A percentile compares a stretch with the other conserved stretches of the same genome.
phyloP scores from a whole-genome alignment of 441 rosid genomes.

The Capsella rubella region DNA sequence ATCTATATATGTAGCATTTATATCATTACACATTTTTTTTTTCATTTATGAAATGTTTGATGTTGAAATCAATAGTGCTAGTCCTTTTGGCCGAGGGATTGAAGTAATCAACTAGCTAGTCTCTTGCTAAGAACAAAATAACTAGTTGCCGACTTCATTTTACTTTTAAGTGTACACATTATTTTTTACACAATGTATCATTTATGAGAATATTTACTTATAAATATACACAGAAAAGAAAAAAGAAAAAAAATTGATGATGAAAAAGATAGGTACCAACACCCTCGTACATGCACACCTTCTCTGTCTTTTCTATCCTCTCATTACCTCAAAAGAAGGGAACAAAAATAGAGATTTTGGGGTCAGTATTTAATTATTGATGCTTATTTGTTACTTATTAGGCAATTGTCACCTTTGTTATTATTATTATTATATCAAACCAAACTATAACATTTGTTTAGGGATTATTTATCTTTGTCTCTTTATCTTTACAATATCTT shows the following conservation, averaged over 20 bases:
- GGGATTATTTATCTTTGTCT: background rate
- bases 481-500: background rate
- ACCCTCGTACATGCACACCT: conserved; percentile 23
- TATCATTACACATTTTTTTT: background rate
- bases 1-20: background rate
- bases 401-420: conserved; percentile 7
- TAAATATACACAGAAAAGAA: background rate
- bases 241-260: conserved; percentile 9
- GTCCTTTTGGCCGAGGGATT: background rate
- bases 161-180: background rate
- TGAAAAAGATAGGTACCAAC: conserved; percentile 37
- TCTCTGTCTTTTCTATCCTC: conserved; percentile 16
- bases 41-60: background rate
- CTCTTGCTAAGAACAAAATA: background rate
- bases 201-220: background rate
- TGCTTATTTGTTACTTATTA: conserved; percentile 25
- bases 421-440: background rate
- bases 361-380: conserved; percentile 4
- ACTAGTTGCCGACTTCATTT: background rate
- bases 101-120: background rate
- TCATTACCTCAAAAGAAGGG: conserved; percentile 37
- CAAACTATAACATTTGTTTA: background rate
- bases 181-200: background rate
- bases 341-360: conserved; percentile 26
- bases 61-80: background rate